phyloP scores from a whole-genome alignment of 345 rosid genomes.

The Boechera divaricarpa region DNA sequence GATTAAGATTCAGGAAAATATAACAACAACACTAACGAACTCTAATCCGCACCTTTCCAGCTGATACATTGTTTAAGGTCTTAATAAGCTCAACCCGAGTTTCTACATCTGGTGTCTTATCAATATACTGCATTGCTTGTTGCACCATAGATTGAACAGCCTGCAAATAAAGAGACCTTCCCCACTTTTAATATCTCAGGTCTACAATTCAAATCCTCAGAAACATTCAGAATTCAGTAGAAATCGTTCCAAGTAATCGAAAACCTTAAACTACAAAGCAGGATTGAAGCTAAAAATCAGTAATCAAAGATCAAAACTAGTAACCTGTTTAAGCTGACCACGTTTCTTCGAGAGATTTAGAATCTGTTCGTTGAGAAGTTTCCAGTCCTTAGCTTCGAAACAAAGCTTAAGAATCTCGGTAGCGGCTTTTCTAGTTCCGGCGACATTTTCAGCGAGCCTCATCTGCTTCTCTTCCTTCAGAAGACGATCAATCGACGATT shows the following conservation, averaged over 20 bases:
- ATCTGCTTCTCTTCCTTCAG: slow-evolving; percentile 82
- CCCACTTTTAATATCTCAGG: background rate
- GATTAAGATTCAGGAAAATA: background rate
- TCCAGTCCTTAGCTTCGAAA: slow-evolving; percentile 89
- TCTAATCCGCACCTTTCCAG: slow-evolving; percentile 76
- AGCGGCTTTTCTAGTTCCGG: slow-evolving; percentile 77
- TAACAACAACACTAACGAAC: background rate
- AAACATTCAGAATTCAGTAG: background rate
- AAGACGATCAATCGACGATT: slow-evolving; percentile 69
- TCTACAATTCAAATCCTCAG: background rate
- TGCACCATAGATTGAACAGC: slow-evolving; percentile 98
- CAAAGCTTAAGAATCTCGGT: slow-evolving; percentile 79
- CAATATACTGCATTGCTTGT: slow-evolving; percentile 96
- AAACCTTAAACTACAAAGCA: background rate
- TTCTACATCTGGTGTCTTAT: slow-evolving; percentile 89
- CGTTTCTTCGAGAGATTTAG: slow-evolving; percentile 79
- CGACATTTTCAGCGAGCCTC: slow-evolving; percentile 80
- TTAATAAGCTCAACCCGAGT: slow-evolving; percentile 89
- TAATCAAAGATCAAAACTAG: background rate
- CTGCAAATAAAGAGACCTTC: slow-evolving; percentile 55
- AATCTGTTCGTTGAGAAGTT: slow-evolving; percentile 61
- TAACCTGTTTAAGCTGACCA: slow-evolving; percentile 91
- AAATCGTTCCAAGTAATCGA: background rate
- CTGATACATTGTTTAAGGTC: slow-evolving; percentile 78
- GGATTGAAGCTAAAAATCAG: background rate